Evolutionary conservation across 2,329 filamentous ascomycete species (phyloP), one percentile per base, ranked within the genome.

Genomic region (Acarospora socialis): DNA sequence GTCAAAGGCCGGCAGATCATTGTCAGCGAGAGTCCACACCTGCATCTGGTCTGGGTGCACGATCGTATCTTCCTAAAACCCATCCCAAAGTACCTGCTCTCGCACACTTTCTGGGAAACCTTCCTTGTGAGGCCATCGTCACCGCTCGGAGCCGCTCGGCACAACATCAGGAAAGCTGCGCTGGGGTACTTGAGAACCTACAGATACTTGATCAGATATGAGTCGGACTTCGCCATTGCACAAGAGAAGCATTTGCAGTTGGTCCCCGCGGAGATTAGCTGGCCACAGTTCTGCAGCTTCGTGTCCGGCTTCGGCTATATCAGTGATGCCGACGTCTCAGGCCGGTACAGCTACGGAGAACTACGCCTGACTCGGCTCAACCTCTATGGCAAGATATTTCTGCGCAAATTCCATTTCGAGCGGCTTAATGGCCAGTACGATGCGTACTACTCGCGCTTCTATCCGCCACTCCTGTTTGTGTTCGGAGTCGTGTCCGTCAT

Each of bases 31-130:
- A 43, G 54, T 20, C 51, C 56, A 1, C 49, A 53, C 7, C 46
- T 63, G 12, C 60, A 63, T 33, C 47, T 63, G 4, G 48, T 62
- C 7, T 61, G 57, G 58, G 47, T 51, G 35, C 44, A 54, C 35
- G 46, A 55, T 30, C 40, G 46, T 7, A 56, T 63, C 21, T 60
- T 54, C 42, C 43, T 63, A 44, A 62, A 62, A 35, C 60, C 59
- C 0, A 41, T 64, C 4, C 57, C 59, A 0, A 41, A 38, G 7
- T 59, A 53, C 34, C 46, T 60, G 6, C 46, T 50, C 25, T 51
- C 50, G 5, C 21, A 45, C 7, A 42, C 42, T 3, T 58, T 60
- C 35, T 57, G 54, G 56, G 25, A 30, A 3, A 8, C 2, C 1
- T 52, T 47, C 32, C 33, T 50, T 26, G 21, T 40, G 19, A 9